Evolutionary conservation across 306 rosid genomes (phyloP), one percentile per base, ranked within the genome.

Genomic region (Leucaena leucocephala): DNA sequence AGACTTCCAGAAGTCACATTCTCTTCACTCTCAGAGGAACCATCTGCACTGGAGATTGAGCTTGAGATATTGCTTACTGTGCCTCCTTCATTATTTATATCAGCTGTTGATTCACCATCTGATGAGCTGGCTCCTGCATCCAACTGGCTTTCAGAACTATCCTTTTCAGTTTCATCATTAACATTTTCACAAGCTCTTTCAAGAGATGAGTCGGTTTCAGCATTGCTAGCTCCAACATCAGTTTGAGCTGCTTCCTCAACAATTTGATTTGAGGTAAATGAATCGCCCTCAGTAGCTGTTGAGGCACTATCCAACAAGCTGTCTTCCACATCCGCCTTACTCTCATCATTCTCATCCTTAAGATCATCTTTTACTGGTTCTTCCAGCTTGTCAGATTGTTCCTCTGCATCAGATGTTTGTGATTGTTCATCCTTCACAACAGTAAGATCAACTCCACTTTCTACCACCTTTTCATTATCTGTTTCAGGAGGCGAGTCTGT

Each of bases 161-260:
- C 66, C 66, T 59, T 5, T 59, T 59, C 66, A 27, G 66, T 12
- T 21, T 59, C 27, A 59, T 61, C 67, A 33, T 61, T 64, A 36
- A 82, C 76, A 80, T 82, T 85, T 82, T 82, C 87, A 52, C 57
- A 64, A 50, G 84, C 79, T 78, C 74, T 82, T 76, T 85, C 92
- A 77, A 77, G 78, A 63, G 85, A 76, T 21, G 84, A 43, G 17
- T 83, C 88, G 14, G 83, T 11, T 72, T 64, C 59, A 71, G 78
- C 81, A 72, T 81, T 76, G 71, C 15, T 85, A 84, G 82, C 81
- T 40, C 77, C 61, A 72, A 21, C 82, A 76, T 84, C 89, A 44
- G 74, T 71, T 68, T 84, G 83, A 71, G 72, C 63, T 63, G 80
- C 84, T 81, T 82, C 87, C 83, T 88, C 83, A 17, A 62, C 58